Percentiles rank a stretch among this genome's conserved stretches.
Evolutionary conservation across 2,329 filamentous ascomycete genomes (phyloP).

Genomic region (Cordyceps pruinosa): DNA sequence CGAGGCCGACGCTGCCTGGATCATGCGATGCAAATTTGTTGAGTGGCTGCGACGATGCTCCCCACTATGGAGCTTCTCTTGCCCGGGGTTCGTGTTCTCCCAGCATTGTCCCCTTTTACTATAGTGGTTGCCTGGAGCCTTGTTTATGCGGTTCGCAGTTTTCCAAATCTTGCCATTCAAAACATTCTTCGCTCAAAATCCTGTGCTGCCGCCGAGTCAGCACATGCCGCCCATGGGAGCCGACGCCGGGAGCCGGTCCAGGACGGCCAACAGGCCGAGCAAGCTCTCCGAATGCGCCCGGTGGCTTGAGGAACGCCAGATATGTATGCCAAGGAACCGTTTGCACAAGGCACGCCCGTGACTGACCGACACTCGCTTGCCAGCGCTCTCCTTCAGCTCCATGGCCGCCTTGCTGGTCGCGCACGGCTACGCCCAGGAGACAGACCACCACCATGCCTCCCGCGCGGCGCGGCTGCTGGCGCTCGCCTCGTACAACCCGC

Average conservation of each 20-base stretch:
- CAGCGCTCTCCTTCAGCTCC: neutral
- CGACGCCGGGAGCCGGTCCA: neutral
- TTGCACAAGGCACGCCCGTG: neutral
- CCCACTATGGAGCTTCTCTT: neutral
- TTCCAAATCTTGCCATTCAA: too few species aligned
- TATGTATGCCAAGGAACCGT: neutral
- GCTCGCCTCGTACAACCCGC: neutral
- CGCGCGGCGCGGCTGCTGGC: neutral
- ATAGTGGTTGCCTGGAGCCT: neutral
- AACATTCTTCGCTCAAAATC: too few species aligned
- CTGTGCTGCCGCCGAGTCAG: too few species aligned
- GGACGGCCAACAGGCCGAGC: neutral
- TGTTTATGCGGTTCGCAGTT: too few species aligned
- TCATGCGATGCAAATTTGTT: too few species aligned
- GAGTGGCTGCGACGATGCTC: neutral
- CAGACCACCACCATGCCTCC: neutral
- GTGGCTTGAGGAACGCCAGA: neutral
- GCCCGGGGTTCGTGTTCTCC: neutral
- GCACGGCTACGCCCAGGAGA: neutral
- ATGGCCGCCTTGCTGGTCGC: neutral
- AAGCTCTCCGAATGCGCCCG: neutral
- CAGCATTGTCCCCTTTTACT: neutral
- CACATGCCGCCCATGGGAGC: neutral
- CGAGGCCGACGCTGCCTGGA: too few species aligned
- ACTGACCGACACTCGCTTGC: neutral